Evolutionary conservation across 163 green algal genomes (phyloP), one percentile per base, ranked within the genome.

Genomic region (Coccomyxa subellipsoidea): DNA sequence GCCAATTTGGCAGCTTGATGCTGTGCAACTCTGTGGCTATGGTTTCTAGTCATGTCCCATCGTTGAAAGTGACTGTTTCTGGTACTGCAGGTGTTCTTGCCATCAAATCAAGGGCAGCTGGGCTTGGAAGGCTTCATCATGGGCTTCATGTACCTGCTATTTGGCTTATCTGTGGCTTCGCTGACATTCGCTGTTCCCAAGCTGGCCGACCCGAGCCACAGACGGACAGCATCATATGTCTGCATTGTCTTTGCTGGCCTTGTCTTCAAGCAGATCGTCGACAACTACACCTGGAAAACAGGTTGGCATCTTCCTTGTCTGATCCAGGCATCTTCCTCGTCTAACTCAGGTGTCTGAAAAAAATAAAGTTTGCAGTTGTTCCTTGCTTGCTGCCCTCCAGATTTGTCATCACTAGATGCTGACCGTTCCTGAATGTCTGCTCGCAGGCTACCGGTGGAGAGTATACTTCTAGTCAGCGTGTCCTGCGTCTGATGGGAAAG

Each of bases 91-190:
- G 59, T 79, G 23, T 78, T 83, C 21, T 83, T 89, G 79, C 72
- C 85, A n/a, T 88, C 90, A 38, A 84, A 84, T 38, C 79, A 86
- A 40, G 84, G 84, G 40, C 93, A 96, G 82, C 85, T 96, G 32
- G 94, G 94, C 9, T 89, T 87, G 5, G 94, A 97, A 85, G 94
- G 94, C 32, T 96, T 96, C 83, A 88, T 95, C 69, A 93, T 96
- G 89, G 93, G 93, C 39, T 85, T 36, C 40, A 53, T 85, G 72
- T 88, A 88, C 73, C 37, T 72, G 9, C 15, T 39, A 3, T 66
- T 81, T 38, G 81, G 81, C 8, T 35, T 84, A 54, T 54, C 23
- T 2, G 59, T 82, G 23, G n/a, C 76, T 32, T 54, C 70, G 7
- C 38, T 82, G 2, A 80, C 76, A 38, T 81, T 75, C 32, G 29